These are phyloP conservation scores for Pseudogymnoascus sp. DNA, from an alignment of 2,329 filamentous ascomycete species.

Conservation along the genomic window DNA sequence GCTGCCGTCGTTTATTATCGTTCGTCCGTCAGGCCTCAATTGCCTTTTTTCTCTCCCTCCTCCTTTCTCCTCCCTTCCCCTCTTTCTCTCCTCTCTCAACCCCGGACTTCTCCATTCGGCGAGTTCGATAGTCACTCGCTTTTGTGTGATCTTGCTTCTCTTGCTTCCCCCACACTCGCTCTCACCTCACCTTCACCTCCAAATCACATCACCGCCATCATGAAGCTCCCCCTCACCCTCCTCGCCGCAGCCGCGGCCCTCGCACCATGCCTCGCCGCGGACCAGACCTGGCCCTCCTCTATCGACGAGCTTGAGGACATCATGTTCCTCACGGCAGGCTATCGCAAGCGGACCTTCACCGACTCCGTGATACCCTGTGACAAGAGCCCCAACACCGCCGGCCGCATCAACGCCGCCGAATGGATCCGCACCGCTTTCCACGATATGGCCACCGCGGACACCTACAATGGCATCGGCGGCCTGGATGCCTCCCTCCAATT, in stretches of 20 bases:
- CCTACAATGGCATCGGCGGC: conserved; percentile 42
- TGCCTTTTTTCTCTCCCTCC: neutral
- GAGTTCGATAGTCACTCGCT: neutral
- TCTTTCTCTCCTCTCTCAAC: neutral
- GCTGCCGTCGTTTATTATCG: neutral
- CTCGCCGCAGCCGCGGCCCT: conserved; percentile 13
- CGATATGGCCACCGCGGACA: conserved; percentile 51
- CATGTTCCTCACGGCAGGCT: conserved; percentile 51
- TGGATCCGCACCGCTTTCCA: conserved; percentile 57
- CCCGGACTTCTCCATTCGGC: neutral
- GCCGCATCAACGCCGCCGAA: conserved; percentile 52
- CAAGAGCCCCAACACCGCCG: conserved; percentile 44
- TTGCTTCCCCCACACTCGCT: neutral
- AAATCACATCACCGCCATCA: conserved; percentile 13
- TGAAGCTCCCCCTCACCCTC: conserved; percentile 18
- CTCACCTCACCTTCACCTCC: neutral
- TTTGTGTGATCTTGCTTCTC: neutral
- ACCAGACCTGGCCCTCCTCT: conserved; percentile 53
- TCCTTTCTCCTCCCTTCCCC: neutral
- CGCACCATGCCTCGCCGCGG: conserved; percentile 28
- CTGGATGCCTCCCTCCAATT: conserved; percentile 55
- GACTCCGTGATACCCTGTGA: conserved; percentile 50
- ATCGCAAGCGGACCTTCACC: conserved; percentile 48
- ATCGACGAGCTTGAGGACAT: conserved; percentile 58
- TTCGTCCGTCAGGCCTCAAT: neutral